Conservation (phyloP, 768 basidiomycete species). For the Wakefieldia striispora region DNA sequence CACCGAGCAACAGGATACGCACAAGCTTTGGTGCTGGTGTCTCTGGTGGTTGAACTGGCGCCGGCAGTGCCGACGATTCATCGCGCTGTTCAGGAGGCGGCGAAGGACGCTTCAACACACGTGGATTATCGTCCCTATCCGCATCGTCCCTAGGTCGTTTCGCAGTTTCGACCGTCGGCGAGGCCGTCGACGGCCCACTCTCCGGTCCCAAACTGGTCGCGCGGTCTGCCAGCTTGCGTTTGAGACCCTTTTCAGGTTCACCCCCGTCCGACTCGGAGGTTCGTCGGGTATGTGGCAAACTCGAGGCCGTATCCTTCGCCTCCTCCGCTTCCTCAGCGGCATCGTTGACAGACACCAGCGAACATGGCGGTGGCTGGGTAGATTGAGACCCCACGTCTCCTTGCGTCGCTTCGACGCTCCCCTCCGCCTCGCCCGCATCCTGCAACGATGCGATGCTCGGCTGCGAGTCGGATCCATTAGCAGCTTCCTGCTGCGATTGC, state of each 20-base stretch:
- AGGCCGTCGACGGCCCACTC: constrained; percentile 17
- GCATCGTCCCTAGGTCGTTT: constrained; percentile 65
- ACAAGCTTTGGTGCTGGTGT: constrained; percentile 47
- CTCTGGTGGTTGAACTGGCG: constrained; percentile 9
- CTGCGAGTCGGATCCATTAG: constrained; percentile 1
- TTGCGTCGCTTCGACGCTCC: constrained; percentile 13
- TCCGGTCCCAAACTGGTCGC: constrained; percentile 61
- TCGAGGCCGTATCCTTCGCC: constrained; percentile 26
- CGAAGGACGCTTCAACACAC: constrained; percentile 56
- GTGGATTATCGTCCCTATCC: constrained; percentile 61
- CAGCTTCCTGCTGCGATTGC: constrained; percentile 11
- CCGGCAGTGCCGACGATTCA: constrained; percentile 8
- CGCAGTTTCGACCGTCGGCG: constrained; percentile 36
- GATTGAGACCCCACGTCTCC: constrained; percentile 8
- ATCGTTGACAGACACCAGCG: constrained; percentile 22
- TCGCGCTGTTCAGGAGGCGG: constrained; percentile 61
- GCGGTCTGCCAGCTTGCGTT: constrained; percentile 68
- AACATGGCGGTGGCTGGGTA: constrained; percentile 11
- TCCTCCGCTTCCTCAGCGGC: constrained; percentile 29
- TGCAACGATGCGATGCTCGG: constrained; percentile 4
- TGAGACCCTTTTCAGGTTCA: constrained; percentile 59
- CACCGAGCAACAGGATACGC: constrained; percentile 22
- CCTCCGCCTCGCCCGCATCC: constrained; percentile 9
- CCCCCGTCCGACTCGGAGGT: constrained; percentile 44
- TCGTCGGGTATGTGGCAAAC: constrained; percentile 25